These are phyloP conservation scores for Penicillium sclerotigenum DNA, from an alignment of 2,329 filamentous ascomycete species.

Conservation along the genomic window DNA sequence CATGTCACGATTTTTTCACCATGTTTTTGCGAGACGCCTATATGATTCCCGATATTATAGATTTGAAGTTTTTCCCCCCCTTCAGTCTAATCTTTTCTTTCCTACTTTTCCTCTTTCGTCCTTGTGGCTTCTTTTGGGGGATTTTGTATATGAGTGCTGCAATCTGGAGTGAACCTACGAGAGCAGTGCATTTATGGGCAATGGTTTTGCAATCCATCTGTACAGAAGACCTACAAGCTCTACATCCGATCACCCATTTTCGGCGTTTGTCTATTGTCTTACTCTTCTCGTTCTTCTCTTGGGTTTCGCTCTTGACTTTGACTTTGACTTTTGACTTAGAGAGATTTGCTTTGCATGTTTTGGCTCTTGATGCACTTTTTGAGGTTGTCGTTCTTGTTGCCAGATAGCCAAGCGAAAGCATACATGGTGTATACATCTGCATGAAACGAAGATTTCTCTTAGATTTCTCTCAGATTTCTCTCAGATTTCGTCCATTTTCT, in stretches of 20 bases:
- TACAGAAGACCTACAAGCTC: neutral
- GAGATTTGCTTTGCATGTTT: neutral
- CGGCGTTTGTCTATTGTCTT: neutral
- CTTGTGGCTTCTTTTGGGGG: neutral
- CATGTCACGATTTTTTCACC: conserved; percentile 7
- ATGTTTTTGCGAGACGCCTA: conserved; percentile 13
- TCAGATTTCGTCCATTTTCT: neutral
- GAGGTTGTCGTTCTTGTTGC: neutral
- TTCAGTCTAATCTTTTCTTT: neutral
- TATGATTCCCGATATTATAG: conserved; percentile 24
- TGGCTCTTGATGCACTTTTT: neutral
- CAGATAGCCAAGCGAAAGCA: neutral
- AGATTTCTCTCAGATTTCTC: neutral
- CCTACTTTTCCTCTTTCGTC: neutral
- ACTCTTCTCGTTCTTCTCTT: neutral
- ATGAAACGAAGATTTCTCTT: neutral
- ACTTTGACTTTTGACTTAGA: neutral
- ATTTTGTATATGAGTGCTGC: conserved; percentile 14
- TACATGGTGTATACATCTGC: neutral
- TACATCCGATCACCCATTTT: conserved; percentile 3
- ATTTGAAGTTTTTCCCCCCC: neutral
- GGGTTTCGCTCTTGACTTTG: neutral
- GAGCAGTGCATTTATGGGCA: conserved; percentile 12
- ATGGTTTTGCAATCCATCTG: neutral
- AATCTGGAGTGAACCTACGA: conserved; percentile 15